A percentile compares a stretch with the other conserved stretches of the same genome.
phyloP scores from a whole-genome alignment of 1,139 yeast genomes.

The Yamadazyma blattariae region DNA sequence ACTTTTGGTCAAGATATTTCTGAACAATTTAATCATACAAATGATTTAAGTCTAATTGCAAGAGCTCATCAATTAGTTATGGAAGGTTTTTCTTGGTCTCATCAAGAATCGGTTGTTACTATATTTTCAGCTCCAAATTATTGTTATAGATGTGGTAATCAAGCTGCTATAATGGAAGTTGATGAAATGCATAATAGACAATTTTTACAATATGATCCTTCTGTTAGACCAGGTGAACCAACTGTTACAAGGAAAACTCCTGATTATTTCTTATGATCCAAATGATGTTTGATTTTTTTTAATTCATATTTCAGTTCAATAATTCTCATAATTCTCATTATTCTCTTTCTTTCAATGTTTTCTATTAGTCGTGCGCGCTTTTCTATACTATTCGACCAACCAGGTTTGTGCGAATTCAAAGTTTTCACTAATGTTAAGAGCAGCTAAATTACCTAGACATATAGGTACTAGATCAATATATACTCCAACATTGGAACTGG shows the following conservation, averaged over 20 bases:
- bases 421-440: slow-evolving; percentile 27
- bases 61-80: slow-evolving; percentile 97
- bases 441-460: slow-evolving; percentile 17
- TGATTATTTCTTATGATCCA: slow-evolving; percentile 71
- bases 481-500: slow-evolving; percentile 48
- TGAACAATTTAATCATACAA: slow-evolving; percentile 77
- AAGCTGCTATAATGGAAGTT: slow-evolving; percentile 98
- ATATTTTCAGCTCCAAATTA: slow-evolving; percentile 99
- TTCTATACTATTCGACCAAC: too few species aligned
- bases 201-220: slow-evolving; percentile 90
- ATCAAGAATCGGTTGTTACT: slow-evolving; percentile 87
- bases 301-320: slow-evolving; percentile 1
- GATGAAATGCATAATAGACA: slow-evolving; percentile 89
- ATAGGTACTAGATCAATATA: slow-evolving; percentile 33
- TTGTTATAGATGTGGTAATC: slow-evolving; percentile 97
- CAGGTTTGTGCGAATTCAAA: slow-evolving; percentile 18
- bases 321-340: neutral
- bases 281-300: slow-evolving; percentile 1
- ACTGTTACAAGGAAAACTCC: slow-evolving; percentile 94
- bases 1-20: slow-evolving; percentile 52
- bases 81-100: slow-evolving; percentile 89
- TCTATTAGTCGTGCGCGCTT: slow-evolving; percentile 5
- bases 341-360: neutral
- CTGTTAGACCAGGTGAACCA: slow-evolving; percentile 95
- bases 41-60: slow-evolving; percentile 83